Base-by-base conservation (phyloP, 2,329 filamentous ascomycete genomes). In the Cadophora sp. region DNA sequence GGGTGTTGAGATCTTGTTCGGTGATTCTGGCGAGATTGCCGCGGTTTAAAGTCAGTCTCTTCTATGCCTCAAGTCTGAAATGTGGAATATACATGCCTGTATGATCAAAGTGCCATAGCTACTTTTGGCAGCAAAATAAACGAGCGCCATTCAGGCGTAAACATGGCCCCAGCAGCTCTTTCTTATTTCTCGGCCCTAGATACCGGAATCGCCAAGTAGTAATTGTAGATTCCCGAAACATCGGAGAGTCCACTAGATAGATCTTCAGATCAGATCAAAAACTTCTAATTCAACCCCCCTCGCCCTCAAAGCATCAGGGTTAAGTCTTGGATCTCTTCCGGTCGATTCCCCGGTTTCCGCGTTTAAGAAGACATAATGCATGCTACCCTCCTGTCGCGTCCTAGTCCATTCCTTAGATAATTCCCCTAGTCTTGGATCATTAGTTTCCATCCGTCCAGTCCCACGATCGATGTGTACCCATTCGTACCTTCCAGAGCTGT, bases 191-290 rank as follows among this genome's bases (percentile, higher is more conserved):
- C 36, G 11, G 36, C 36, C 6, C 36, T 39, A 39, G 6, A 9
- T 8, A 39, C 36, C 36, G 6, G 27, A 30, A 30, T 4, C 3
- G 4, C 27, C 27, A 39, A 9, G 11, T 8, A 39, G 4, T 39
- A 13, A 39, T 13, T 9, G 36, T 9, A 39, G 36, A 39, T 39
- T 39, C 4, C 36, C 11, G 36, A 0, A 39, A 8, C 36, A 39
- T 4, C 2, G 36, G 36, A 39, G 11, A 2, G 7, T 45, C 41
- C 14, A 2, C 41, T 18, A 45, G 14, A 5, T 30, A 45, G 6
- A 18, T 48, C 55, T 24, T 63, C 48, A 65, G 11, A 65, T 30
- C 43, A 65, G n/a, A 18, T 39, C 55, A 50, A 65, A 65, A 11
- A 41, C 33, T 45, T 59, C 36, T 33, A 65, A 59, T 8, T 59